Evolutionary conservation across 2,329 filamentous ascomycete species (phyloP).

Genomic region (Alternaria panax): DNA sequence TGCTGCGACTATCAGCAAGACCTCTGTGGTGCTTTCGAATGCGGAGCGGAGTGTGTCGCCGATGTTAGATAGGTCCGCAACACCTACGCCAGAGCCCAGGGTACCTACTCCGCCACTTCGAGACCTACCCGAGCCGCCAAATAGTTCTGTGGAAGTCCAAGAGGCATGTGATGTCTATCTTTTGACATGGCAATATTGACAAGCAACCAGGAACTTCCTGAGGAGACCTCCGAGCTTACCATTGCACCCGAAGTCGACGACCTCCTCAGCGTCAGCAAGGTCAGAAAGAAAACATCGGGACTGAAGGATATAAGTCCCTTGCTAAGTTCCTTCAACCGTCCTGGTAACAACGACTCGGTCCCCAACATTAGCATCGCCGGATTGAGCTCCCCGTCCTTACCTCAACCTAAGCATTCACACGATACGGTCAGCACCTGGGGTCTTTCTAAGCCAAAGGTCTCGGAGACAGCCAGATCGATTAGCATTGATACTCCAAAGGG

Average conservation of each 20-base stretch:
- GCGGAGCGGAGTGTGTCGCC: neutral
- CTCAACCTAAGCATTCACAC: neutral
- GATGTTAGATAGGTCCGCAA: neutral
- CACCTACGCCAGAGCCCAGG: neutral
- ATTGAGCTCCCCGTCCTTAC: neutral
- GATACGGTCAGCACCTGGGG: neutral
- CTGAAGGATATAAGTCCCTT: slow-evolving; percentile 1
- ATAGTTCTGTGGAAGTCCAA: neutral
- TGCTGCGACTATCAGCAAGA: neutral
- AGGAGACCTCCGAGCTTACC: neutral
- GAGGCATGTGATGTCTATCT: neutral
- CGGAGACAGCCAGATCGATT: neutral
- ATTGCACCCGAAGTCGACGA: neutral
- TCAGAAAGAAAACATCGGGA: neutral
- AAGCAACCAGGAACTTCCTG: neutral
- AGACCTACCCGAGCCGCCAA: neutral
- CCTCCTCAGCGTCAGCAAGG: neutral
- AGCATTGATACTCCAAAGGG: neutral
- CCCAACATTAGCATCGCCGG: neutral
- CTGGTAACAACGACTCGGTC: neutral
- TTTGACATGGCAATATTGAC: neutral
- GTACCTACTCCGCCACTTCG: neutral
- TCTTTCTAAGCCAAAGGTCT: neutral
- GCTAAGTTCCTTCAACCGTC: neutral
- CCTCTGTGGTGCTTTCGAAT: neutral